Base-by-base conservation (phyloP, 176 grass and related monocot genomes). In the Raddia distichophylla region DNA sequence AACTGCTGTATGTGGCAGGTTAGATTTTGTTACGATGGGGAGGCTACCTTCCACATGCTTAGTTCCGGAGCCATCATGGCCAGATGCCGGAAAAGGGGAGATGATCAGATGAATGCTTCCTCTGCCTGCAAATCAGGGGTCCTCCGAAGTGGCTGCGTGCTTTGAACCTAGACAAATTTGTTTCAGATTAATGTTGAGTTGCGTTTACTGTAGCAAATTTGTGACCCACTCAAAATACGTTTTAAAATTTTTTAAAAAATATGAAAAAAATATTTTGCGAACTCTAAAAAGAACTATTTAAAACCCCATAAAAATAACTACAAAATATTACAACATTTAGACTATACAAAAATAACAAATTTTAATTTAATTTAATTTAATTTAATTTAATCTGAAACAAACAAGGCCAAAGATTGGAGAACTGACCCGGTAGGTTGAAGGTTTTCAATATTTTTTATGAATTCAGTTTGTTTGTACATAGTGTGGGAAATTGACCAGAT, bases 31-130 rank as follows among this genome's bases (percentile, higher is more conserved):
- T n/a, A 66, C 54, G 60, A 34, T 42, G 9, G 45, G 51, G 50
- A 14, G 67, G 59, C 40, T 78, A 80, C 69, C 69, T 67, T 69
- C 75, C 81, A 80, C 76, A 80, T 88, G 15, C 56, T 84, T 62
- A 84, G 33, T 75, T 49, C 55, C 63, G 19, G 67, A n/a, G 22
- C 53, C 81, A 89, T 88, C 67, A 47, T 40, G 60, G 17, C 27
- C 10, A 35, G 68, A 55, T 22, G 67, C 37, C 73, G 59, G 59
- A 32, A 64, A 80, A 73, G 3, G 10, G 34, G 73, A 58, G 35
- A 20, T 27, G 27, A 27, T 27, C 1, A 27, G 40, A 16, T 40
- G 6, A 40, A 19, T 40, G 61, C 62, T 77, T 54, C 48, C 54
- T 64, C 11, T 2, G 37, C 66, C 81, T 44, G 57, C 76, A 84